Evolutionary conservation across 768 basidiomycete genomes (phyloP).

Genomic region (Mycena galopus): DNA sequence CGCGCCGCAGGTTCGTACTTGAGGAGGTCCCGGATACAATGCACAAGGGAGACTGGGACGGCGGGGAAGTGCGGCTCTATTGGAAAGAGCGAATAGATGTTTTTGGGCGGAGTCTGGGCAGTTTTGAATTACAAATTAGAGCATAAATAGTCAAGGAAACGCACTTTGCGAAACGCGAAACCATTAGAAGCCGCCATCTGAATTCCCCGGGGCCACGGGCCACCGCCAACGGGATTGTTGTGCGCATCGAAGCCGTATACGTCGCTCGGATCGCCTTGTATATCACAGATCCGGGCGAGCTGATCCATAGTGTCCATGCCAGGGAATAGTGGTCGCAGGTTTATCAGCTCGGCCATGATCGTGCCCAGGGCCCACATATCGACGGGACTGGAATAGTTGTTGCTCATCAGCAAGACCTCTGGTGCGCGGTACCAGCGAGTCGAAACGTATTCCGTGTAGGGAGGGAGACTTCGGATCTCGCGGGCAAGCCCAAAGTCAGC

Average conservation of each 20-base stretch:
- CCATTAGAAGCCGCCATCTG: conserved; percentile 90
- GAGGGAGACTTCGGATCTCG: conserved; percentile 88
- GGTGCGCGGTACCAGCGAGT: conserved; percentile 99
- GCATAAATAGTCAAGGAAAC: conserved; percentile 41
- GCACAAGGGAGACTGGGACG: conserved; percentile 85
- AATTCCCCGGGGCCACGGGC: conserved; percentile 87
- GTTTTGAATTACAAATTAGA: conserved; percentile 24
- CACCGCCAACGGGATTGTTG: conserved; percentile 84
- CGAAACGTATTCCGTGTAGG: conserved; percentile 98
- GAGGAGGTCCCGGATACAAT: conserved; percentile 93
- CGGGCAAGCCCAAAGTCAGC: conserved; percentile 98
- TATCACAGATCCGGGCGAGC: conserved; percentile 88
- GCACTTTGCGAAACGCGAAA: conserved; percentile 91
- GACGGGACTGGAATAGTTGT: conserved; percentile 96
- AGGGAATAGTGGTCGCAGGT: conserved; percentile 95
- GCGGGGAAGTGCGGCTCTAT: conserved; percentile 51
- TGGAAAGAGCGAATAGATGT: conserved; percentile 83
- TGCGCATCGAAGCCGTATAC: conserved; percentile 85
- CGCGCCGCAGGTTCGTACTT: conserved; percentile 92
- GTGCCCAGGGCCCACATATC: conserved; percentile 99
- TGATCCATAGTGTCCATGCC: conserved; percentile 95
- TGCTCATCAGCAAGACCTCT: conserved; percentile 91
- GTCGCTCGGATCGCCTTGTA: conserved; percentile 92
- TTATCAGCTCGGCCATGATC: conserved; percentile 97
- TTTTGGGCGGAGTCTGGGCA: conserved; percentile 71